A percentile compares a stretch with the other conserved stretches of the same genome.
Evolutionary conservation across 805 yeast genomes (phyloP).

Genomic region (Millerozyma miso): DNA sequence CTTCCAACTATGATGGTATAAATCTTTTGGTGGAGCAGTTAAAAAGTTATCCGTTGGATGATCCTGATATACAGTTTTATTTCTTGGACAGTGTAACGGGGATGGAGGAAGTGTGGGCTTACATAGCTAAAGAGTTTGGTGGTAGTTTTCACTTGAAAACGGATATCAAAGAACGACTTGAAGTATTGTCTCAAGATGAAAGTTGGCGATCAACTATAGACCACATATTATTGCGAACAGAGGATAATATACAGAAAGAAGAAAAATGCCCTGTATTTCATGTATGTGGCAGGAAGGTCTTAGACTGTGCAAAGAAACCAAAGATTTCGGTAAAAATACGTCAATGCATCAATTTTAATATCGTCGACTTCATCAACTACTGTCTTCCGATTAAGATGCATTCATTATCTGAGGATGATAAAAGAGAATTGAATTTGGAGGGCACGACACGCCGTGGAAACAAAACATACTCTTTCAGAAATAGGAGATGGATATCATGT

Average conservation of each 20-base stretch:
- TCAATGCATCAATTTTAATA: slow-evolving; percentile 36
- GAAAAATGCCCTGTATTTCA: slow-evolving; percentile 2
- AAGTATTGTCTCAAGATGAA: background rate
- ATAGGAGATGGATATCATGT: slow-evolving; percentile 26
- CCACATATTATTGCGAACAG: background rate
- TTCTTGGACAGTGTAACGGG: slow-evolving; percentile 43
- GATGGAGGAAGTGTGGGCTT: slow-evolving; percentile 51
- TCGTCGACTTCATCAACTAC: slow-evolving; percentile 27
- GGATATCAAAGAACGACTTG: slow-evolving; percentile 5
- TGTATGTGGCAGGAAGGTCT: slow-evolving; percentile 5
- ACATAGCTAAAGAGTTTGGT: slow-evolving; percentile 21
- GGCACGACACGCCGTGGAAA: slow-evolving; percentile 17
- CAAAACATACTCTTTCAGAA: slow-evolving; percentile 18
- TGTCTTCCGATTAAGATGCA: slow-evolving; percentile 23
- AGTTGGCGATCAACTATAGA: background rate
- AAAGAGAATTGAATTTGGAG: slow-evolving; percentile 9
- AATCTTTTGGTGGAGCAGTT: slow-evolving; percentile 27
- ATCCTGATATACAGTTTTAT: slow-evolving; percentile 34
- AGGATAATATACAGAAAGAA: background rate
- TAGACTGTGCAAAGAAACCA: background rate
- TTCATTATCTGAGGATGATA: slow-evolving; percentile 11
- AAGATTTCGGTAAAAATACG: slow-evolving; percentile 22
- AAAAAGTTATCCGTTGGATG: slow-evolving; percentile 39
- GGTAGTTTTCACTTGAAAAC: slow-evolving; percentile 11
- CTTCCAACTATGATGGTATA: slow-evolving; percentile 40